Evolutionary conservation across 73 alveolate species (phyloP), one percentile per base, ranked within the genome.

Genomic region (Paramecium octaurelia): DNA sequence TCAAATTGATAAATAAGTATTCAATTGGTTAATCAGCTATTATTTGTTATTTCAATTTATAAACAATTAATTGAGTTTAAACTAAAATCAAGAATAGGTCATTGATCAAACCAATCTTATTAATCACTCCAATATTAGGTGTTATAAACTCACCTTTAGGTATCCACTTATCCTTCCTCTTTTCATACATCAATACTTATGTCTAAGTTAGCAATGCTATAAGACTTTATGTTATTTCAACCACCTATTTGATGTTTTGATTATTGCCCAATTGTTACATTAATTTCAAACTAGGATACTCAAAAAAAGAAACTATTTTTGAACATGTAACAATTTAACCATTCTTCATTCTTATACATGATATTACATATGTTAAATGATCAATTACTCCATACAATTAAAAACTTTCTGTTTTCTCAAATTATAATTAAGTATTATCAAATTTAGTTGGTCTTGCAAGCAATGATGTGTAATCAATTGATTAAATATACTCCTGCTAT

Each of bases 321-420:
- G 76, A 23, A 46, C 91, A 80, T 21, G 91, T 80, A 4, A 80
- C 57, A 4, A 80, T 80, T 43, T 42, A 18, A 3, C 91, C 91
- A 80, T 46, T 80, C 46, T 42, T 80, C 70, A 80, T 40, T 46
- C 91, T 80, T 16, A 64, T 31, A 64, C 46, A 14, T 11, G 84
- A 64, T 23, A 34, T 64, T 7, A 80, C 91, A 20, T 46, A 20
- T 44, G 5, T 43, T 44, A 10, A 8, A 46, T 80, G 91, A 24
- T 80, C 91, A 23, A 80, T 42, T 21, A 80, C 91, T 80, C 91
- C 91, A 80, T 43, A 80, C 6, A 80, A 35, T 23, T 80, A 42
- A 46, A 42, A 80, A 23, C 8, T 44, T 43, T 80, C 91, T 20
- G 91, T 80, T 80, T 43, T 80, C 24, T 80, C 91, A 80, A 80